Base-by-base conservation (phyloP, 805 yeast genomes). In the Metschnikowia hibisci region DNA sequence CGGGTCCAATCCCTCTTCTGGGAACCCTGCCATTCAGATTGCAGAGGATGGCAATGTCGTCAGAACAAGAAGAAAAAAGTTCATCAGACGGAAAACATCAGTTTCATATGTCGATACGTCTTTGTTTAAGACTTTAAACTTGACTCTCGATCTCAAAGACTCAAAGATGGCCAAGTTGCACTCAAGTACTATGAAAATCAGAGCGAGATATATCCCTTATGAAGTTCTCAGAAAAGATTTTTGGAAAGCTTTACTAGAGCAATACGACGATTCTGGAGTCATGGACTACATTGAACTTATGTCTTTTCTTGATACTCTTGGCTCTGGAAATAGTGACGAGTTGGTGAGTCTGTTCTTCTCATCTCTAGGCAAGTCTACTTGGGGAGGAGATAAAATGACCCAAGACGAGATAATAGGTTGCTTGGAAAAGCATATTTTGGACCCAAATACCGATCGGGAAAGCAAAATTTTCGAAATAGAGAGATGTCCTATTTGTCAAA, bases 401-500 rank as follows among this genome's bases (percentile, higher is more conserved):
- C 58, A 62, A 42, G 67, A 64, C 2, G 76, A 79, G 53, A 60
- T 78, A 11, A 63, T 74, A 16, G 76, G 72, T 13, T 66, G 69
- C 38, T 61, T 80, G 38, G 81, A 78, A 48, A 57, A 55, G 2
- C 69, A 71, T 52, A 59, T 67, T 12, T 42, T 49, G 15, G 40
- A 55, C 22, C 42, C 53, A 11, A 28, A 43, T 4, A 23, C 49
- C 12, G 48, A 46, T n/a, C 50, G 47, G 10, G 54, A 57, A 8
- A 55, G 63, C 32, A 71, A 75, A 36, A 67, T 82, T 5, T 76
- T 87, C 55, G 78, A 74, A 38, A 71, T 86, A 27, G 78, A 80
- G 46, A 74, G 74, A 42, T 93, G 98, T 58, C 98, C 98, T 0
- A 71, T 84, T 9, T 93, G 98, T 63, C 72, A 74, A 40, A 76